phyloP scores from a whole-genome alignment of 257 asterid species.

The Voacanga thouarsii region DNA sequence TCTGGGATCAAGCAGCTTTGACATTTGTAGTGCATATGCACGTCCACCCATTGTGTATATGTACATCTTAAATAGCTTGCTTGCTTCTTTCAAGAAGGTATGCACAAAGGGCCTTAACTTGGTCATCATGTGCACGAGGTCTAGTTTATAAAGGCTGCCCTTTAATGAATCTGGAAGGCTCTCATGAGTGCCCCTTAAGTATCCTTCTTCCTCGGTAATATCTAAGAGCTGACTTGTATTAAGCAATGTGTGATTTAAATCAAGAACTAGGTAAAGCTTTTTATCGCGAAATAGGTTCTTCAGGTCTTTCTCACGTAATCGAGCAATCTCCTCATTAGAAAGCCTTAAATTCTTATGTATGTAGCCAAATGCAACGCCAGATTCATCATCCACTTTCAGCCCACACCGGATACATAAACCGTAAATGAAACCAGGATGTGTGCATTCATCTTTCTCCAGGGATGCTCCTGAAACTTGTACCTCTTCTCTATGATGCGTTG shows the following conservation, averaged over 20 bases:
- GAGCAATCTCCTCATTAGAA: slow-evolving; percentile 57
- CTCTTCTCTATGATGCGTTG: slow-evolving; percentile 37
- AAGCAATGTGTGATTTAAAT: slow-evolving; percentile 85
- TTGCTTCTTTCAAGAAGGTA: no score
- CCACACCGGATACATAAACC: slow-evolving; percentile 95
- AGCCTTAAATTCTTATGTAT: slow-evolving; percentile 87
- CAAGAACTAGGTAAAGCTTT: slow-evolving; percentile 76
- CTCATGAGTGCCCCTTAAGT: slow-evolving; percentile 45
- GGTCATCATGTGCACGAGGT: no score
- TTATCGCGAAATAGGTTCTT: slow-evolving; percentile 47
- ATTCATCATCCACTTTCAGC: slow-evolving; percentile 53
- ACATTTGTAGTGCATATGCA: no score
- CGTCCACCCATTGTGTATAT: no score
- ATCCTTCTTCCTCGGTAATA: slow-evolving; percentile 53
- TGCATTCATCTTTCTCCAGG: slow-evolving; percentile 33
- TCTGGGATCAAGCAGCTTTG: no score
- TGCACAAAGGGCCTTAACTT: no score
- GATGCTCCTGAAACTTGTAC: slow-evolving; percentile 36
- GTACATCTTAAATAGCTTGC: no score
- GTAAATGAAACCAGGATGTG: slow-evolving; percentile 77
- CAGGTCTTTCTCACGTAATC: slow-evolving; percentile 69
- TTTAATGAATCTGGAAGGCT: no score
- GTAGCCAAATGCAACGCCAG: slow-evolving; percentile 79
- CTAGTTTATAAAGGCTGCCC: no score
- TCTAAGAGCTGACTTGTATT: slow-evolving; percentile 63